phyloP scores from a whole-genome alignment of 1,284 basidiomycete species.

The Schizophyllum amplum region DNA sequence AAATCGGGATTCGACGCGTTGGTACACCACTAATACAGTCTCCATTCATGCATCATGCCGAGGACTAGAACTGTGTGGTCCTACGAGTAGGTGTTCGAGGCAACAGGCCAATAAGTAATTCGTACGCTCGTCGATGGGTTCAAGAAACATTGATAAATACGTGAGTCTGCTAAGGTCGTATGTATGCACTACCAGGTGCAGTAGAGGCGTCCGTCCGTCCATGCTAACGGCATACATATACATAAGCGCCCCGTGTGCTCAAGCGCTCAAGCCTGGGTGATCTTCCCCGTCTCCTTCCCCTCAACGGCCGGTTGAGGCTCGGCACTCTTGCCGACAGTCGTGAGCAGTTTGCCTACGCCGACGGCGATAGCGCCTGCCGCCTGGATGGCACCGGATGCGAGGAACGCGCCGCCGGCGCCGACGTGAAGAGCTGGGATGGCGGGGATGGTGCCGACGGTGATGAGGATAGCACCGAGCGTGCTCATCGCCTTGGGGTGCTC shows the following conservation, averaged over 20 bases:
- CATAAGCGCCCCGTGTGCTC: no score
- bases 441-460: constrained; percentile 67
- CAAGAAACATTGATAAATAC: no score
- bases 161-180: no score
- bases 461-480: constrained; percentile 63
- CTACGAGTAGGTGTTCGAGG: no score
- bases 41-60: not conserved
- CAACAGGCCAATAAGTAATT: no score
- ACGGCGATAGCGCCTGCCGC: constrained; percentile 70
- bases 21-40: not conserved
- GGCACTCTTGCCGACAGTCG: constrained; percentile 19
- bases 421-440: constrained; percentile 57
- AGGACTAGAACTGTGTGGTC: not conserved
- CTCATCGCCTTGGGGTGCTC: constrained; percentile 72
- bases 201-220: no score
- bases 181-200: no score
- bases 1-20: not conserved
- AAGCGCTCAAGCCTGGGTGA: not conserved
- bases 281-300: not conserved
- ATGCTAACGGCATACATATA: no score
- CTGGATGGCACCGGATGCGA: constrained; percentile 64
- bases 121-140: no score
- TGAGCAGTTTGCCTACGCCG: constrained; percentile 51
- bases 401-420: constrained; percentile 58
- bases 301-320: not conserved